Conservation (phyloP, 345 rosid species). For the Syzygium grande region DNA sequence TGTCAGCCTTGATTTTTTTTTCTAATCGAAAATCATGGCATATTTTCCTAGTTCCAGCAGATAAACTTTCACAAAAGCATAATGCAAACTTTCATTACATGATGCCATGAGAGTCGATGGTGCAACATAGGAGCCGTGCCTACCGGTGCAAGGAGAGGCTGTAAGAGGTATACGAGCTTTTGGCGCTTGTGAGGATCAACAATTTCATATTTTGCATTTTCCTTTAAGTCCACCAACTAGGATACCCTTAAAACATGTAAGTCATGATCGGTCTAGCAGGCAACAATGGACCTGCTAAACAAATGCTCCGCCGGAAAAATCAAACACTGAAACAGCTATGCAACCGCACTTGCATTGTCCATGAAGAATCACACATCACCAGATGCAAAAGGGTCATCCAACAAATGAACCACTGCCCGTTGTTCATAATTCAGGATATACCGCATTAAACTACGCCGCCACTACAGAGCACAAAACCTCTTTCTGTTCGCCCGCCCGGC, state of each 20-base stretch:
- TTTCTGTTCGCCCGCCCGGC: background rate
- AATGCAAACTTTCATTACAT: background rate
- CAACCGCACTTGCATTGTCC: accelerated
- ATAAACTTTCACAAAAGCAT: background rate
- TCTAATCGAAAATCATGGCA: background rate
- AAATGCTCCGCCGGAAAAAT: background rate
- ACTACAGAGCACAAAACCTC: background rate
- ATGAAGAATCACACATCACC: background rate
- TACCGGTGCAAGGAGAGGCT: background rate
- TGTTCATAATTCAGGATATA: background rate
- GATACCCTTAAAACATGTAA: background rate
- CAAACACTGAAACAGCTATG: background rate
- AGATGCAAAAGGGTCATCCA: background rate
- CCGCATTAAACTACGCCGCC: background rate
- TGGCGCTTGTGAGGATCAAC: background rate
- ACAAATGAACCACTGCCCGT: background rate
- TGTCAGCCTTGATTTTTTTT: background rate
- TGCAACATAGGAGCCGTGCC: background rate
- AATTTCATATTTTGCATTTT: background rate
- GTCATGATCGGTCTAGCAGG: background rate
- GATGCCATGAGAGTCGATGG: background rate
- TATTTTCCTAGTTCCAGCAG: background rate
- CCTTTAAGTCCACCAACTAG: background rate
- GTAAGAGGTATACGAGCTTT: background rate
- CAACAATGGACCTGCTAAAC: background rate